Conservation (phyloP, 2,329 filamentous ascomycete genomes). For the Coniochaeta ligniaria region DNA sequence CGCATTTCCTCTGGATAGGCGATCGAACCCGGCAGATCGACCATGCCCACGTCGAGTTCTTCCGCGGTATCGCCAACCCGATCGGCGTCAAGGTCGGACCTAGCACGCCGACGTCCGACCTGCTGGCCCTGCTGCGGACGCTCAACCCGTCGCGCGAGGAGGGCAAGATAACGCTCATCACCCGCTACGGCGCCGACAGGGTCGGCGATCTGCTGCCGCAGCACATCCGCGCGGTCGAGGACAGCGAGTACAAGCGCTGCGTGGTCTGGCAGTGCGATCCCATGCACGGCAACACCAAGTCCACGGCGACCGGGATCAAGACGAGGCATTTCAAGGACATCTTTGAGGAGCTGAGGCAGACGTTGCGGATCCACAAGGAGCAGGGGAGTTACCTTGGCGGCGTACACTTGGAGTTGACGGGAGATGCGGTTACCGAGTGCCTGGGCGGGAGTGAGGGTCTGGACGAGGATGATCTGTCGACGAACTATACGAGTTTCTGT, state of each 20-base stretch:
- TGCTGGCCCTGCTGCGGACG: slow-evolving; percentile 71
- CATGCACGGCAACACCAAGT: slow-evolving; percentile 82
- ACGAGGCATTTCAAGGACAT: slow-evolving; percentile 89
- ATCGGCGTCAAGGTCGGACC: slow-evolving; percentile 96
- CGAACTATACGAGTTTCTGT: slow-evolving; percentile 94
- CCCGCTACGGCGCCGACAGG: slow-evolving; percentile 78
- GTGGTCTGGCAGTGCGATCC: slow-evolving; percentile 99
- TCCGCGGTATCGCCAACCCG: slow-evolving; percentile 91
- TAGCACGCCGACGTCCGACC: slow-evolving; percentile 67
- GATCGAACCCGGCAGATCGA: slow-evolving; percentile 92
- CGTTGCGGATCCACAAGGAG: slow-evolving; percentile 76
- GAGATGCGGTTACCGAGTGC: slow-evolving; percentile 94
- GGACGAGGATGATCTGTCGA: slow-evolving; percentile 78
- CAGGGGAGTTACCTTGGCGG: slow-evolving; percentile 84
- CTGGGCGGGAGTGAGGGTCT: slow-evolving; percentile 83
- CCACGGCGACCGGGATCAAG: slow-evolving; percentile 74
- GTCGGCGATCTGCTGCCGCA: slow-evolving; percentile 69
- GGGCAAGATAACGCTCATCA: slow-evolving; percentile 94
- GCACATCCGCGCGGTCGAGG: slow-evolving; percentile 85
- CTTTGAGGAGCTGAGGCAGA: slow-evolving; percentile 76
- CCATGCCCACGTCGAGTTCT: slow-evolving; percentile 93
- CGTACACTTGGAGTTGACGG: slow-evolving; percentile 90
- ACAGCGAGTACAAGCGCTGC: slow-evolving; percentile 55
- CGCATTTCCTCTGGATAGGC: slow-evolving; percentile 97
- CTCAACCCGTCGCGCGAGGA: slow-evolving; percentile 78